A percentile compares a stretch with the other conserved stretches of the same genome.
phyloP scores from a whole-genome alignment of 1,139 yeast genomes.

The Yamadazyma oceani region DNA sequence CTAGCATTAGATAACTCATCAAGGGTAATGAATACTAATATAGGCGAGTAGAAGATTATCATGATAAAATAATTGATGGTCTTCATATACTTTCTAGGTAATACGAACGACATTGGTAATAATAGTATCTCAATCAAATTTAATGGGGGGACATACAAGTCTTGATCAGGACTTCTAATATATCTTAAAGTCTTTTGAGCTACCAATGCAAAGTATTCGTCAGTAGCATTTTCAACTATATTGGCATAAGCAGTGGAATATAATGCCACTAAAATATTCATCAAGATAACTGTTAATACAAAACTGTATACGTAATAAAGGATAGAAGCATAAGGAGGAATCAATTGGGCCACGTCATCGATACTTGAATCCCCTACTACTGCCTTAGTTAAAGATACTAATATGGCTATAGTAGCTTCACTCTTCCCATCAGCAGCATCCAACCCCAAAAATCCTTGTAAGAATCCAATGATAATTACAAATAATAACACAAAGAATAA shows the following conservation, averaged over 20 bases:
- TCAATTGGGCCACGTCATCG: slow-evolving; percentile 65
- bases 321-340: slow-evolving; percentile 81
- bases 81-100: slow-evolving; percentile 28
- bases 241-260: slow-evolving; percentile 82
- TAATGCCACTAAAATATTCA: slow-evolving; percentile 81
- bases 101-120: slow-evolving; percentile 32
- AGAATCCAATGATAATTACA: slow-evolving; percentile 74
- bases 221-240: slow-evolving; percentile 76
- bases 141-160: slow-evolving; percentile 83
- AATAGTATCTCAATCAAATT: slow-evolving; percentile 66
- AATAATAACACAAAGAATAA: slow-evolving; percentile 73
- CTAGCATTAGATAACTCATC: slow-evolving; percentile 68
- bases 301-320: slow-evolving; percentile 77
- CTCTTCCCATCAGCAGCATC: slow-evolving; percentile 85
- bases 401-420: slow-evolving; percentile 67
- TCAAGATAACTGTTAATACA: slow-evolving; percentile 67
- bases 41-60: slow-evolving; percentile 68
- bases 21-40: slow-evolving; percentile 57
- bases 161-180: slow-evolving; percentile 85
- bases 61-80: slow-evolving; percentile 52
- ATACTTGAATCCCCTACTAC: slow-evolving; percentile 75
- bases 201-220: slow-evolving; percentile 81
- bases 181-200: slow-evolving; percentile 83
- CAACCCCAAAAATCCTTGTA: slow-evolving; percentile 83
- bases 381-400: slow-evolving; percentile 67